Conservation (phyloP, 2,329 filamentous ascomycete species). For the Claviceps humidiphila region DNA sequence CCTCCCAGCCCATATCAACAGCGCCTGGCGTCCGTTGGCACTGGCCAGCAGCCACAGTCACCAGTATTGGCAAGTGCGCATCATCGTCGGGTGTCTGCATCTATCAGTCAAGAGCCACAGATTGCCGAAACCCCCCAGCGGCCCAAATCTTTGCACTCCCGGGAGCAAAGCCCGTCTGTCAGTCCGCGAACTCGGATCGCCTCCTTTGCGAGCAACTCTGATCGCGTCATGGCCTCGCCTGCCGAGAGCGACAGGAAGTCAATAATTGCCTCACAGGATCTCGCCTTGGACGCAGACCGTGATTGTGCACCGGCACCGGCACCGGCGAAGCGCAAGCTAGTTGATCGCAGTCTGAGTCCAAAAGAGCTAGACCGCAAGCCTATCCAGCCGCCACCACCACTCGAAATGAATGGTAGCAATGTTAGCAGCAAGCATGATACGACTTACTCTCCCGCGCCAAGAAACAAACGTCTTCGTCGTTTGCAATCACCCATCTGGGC, state of each 20-base stretch:
- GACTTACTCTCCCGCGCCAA: slow-evolving; percentile 19
- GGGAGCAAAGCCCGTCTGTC: slow-evolving; percentile 59
- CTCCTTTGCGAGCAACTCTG: slow-evolving; percentile 33
- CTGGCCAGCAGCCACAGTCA: slow-evolving; percentile 20
- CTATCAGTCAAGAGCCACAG: slow-evolving; percentile 29
- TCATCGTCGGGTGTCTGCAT: slow-evolving; percentile 23
- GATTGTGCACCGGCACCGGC: slow-evolving; percentile 11
- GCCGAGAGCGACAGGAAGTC: slow-evolving; percentile 16
- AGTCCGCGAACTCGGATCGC: slow-evolving; percentile 62
- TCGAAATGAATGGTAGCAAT: slow-evolving; percentile 31
- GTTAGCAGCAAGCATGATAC: slow-evolving; percentile 11
- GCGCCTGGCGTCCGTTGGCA: slow-evolving; percentile 21
- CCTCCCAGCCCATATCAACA: slow-evolving; percentile 50
- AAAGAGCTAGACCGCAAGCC: slow-evolving; percentile 38
- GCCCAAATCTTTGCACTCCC: slow-evolving; percentile 44
- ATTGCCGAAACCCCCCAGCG: slow-evolving; percentile 30
- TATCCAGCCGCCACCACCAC: slow-evolving; percentile 35
- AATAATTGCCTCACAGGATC: slow-evolving; percentile 12
- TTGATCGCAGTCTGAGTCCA: slow-evolving; percentile 29
- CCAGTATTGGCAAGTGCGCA: slow-evolving; percentile 13
- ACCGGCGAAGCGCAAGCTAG: slow-evolving; percentile 27
- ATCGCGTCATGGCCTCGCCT: slow-evolving; percentile 12
- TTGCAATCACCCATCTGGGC: slow-evolving; percentile 35
- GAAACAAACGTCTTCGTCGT: slow-evolving; percentile 27
- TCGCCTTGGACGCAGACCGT: slow-evolving; percentile 18